Conservation (phyloP, 345 rosid genomes). For the rapeseed (Brassica napus) region DNA sequence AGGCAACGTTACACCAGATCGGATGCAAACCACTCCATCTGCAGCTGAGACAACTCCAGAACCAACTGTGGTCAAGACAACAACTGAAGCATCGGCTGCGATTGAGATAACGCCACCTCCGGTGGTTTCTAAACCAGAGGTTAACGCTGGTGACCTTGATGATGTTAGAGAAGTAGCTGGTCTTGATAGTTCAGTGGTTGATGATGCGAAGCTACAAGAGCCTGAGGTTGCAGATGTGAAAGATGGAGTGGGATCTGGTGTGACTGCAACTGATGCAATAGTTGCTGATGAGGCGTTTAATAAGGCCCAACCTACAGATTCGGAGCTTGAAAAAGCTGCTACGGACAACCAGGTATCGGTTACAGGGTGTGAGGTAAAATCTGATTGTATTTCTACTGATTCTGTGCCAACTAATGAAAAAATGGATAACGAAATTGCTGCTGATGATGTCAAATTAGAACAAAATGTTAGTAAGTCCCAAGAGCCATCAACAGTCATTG, state of each 20-base stretch:
- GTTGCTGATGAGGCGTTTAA: slow-evolving; percentile 38
- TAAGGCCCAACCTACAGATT: slow-evolving; percentile 52
- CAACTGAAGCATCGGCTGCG: slow-evolving; percentile 9
- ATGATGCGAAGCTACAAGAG: slow-evolving; percentile 28
- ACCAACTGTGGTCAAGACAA: slow-evolving; percentile 2
- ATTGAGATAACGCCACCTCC: slow-evolving; percentile 9
- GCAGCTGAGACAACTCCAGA: slow-evolving; percentile 30
- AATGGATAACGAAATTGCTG: slow-evolving; percentile 94
- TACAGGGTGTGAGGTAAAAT: slow-evolving; percentile 97
- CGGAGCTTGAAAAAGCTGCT: slow-evolving; percentile 58
- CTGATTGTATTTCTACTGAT: slow-evolving; percentile 98
- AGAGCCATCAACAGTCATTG: slow-evolving; percentile 77
- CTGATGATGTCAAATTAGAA: slow-evolving; percentile 98
- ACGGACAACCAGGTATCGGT: slow-evolving; percentile 86
- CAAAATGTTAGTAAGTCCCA: slow-evolving; percentile 75
- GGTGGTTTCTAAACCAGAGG: slow-evolving; percentile 15
- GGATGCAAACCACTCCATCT: slow-evolving; percentile 24
- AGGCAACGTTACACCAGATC: slow-evolving; percentile 6
- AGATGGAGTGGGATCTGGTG: neutral
- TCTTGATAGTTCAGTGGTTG: slow-evolving; percentile 44
- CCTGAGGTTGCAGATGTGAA: slow-evolving; percentile 9
- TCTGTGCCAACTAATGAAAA: slow-evolving; percentile 96
- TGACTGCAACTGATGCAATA: slow-evolving; percentile 21
- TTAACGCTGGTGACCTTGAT: slow-evolving; percentile 27
- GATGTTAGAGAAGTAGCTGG: slow-evolving; percentile 47